Base-by-base conservation (phyloP, 2,329 filamentous ascomycete genomes). In the Coniochaeta sp. region DNA sequence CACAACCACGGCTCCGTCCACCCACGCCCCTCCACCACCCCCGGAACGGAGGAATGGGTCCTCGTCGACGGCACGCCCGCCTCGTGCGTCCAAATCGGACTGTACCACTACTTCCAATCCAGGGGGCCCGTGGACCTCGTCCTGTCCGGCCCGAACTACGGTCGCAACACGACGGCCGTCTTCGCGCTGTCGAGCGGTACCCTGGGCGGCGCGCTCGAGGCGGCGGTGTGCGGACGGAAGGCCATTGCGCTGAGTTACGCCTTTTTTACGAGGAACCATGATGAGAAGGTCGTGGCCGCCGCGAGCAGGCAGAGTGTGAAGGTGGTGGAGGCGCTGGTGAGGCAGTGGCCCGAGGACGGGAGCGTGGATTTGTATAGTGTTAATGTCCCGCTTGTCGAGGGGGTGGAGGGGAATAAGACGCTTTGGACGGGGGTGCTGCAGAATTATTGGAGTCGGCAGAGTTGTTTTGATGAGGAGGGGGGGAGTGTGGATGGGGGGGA, bases 211-310 rank as follows among this genome's bases (percentile, higher is more conserved):
- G 88, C 88, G 0, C 73, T 92, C 62, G 88, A 92, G 71, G 88
- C 83, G 6, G 87, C 88, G 1, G 78, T 87, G 1, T 91, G 86
- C 62, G 78, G 78, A 33, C 76, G 75, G 55, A 83, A 77, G 60
- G 78, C 89, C 12, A 87, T 99, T 57, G 94, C 94, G 0, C 71
- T 99, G 35, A 90, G 84, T 48, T 99, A 90, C 66, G 94, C 92
- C 20, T 97, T 96, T 71, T 94, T 91, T 70, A 83, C 84, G 52
- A 79, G 85, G 53, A 88, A 89, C 65, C 91, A 96, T 67, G 88
- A 96, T 60, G 85, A 88, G 1, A 76, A 78, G 22, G 83, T 96
- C 58, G 92, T 97, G 53, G 79, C 82, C 28, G 88, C 82, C 48
- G 91, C 90, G 3, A 89, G 85, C 32, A 74, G 80, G 42, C 84